Evolutionary conservation across 2,329 filamentous ascomycete species (phyloP).

Genomic region (Diaporthe sp.): DNA sequence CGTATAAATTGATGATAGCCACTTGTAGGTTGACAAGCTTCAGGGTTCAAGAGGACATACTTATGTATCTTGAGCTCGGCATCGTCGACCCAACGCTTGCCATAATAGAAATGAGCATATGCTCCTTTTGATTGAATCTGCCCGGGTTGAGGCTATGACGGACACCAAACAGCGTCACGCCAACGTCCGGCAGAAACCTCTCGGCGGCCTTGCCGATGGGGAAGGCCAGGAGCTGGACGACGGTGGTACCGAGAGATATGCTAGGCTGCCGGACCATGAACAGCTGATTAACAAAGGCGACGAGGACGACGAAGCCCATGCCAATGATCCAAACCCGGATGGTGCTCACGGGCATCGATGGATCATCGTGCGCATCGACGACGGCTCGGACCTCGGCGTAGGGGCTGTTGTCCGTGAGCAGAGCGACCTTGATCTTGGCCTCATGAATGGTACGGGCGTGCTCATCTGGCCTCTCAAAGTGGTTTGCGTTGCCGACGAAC

Average conservation of each 20-base stretch:
- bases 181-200: conserved; percentile 59
- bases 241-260: conserved; percentile 64
- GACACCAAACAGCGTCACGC: conserved; percentile 59
- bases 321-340: conserved; percentile 67
- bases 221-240: conserved; percentile 67
- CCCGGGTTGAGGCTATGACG: conserved; percentile 65
- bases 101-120: conserved; percentile 69
- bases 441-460: conserved; percentile 60
- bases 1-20: too few relatives aligned
- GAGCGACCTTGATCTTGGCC: conserved; percentile 65
- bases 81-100: conserved; percentile 62
- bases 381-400: conserved; percentile 68
- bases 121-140: conserved; percentile 69
- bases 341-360: conserved; percentile 60
- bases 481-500: conserved; percentile 54
- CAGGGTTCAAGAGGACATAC: conserved; percentile 44
- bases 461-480: conserved; percentile 56
- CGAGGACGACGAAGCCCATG: conserved; percentile 58
- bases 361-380: conserved; percentile 66
- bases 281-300: conserved; percentile 66
- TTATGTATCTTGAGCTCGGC: conserved; percentile 57
- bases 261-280: conserved; percentile 67
- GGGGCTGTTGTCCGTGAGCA: conserved; percentile 65
- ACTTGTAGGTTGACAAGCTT: too few relatives aligned
- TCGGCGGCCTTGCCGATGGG: conserved; percentile 64